A percentile compares a stretch with the other conserved stretches of the same genome.
phyloP scores from a whole-genome alignment of 2,329 filamentous ascomycete species.

The Neofusicoccum laricinum region DNA sequence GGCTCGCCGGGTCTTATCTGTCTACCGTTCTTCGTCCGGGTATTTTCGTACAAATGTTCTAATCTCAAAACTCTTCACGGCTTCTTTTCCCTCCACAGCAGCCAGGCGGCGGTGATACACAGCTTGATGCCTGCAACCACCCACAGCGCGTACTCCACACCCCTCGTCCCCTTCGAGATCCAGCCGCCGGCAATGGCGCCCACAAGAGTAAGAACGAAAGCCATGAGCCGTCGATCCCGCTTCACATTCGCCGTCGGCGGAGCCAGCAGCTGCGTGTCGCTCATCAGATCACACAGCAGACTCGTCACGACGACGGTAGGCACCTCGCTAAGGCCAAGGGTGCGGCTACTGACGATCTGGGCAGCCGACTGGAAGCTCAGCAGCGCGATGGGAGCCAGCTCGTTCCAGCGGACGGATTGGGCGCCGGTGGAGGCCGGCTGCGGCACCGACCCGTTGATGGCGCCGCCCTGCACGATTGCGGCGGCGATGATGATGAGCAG shows the following conservation, averaged over 20 bases:
- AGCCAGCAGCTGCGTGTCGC: slow-evolving; percentile 55
- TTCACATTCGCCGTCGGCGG: slow-evolving; percentile 46
- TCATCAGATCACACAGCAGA: slow-evolving; percentile 78
- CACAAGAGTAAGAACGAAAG: slow-evolving; percentile 50
- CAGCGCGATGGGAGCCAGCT: slow-evolving; percentile 64
- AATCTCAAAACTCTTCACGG: background rate
- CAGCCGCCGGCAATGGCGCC: slow-evolving; percentile 56
- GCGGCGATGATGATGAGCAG: slow-evolving; percentile 41
- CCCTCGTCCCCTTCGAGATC: slow-evolving; percentile 52
- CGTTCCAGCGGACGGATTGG: slow-evolving; percentile 51
- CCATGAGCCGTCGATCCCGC: slow-evolving; percentile 51
- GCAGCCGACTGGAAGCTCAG: slow-evolving; percentile 76
- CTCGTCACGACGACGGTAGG: slow-evolving; percentile 79
- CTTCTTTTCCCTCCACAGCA: slow-evolving; percentile 16
- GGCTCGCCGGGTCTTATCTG: no score
- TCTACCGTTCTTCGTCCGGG: no score
- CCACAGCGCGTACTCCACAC: slow-evolving; percentile 53
- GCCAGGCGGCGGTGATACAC: slow-evolving; percentile 38
- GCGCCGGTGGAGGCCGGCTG: slow-evolving; percentile 18
- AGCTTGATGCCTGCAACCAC: slow-evolving; percentile 42
- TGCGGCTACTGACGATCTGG: slow-evolving; percentile 71
- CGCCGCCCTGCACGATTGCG: slow-evolving; percentile 43
- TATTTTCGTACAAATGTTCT: no score
- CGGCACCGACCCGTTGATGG: slow-evolving; percentile 54
- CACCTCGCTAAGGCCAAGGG: slow-evolving; percentile 66